These are phyloP conservation scores for Sarcomyxa edulis DNA, from an alignment of 768 basidiomycete genomes.

Conservation along the genomic window DNA sequence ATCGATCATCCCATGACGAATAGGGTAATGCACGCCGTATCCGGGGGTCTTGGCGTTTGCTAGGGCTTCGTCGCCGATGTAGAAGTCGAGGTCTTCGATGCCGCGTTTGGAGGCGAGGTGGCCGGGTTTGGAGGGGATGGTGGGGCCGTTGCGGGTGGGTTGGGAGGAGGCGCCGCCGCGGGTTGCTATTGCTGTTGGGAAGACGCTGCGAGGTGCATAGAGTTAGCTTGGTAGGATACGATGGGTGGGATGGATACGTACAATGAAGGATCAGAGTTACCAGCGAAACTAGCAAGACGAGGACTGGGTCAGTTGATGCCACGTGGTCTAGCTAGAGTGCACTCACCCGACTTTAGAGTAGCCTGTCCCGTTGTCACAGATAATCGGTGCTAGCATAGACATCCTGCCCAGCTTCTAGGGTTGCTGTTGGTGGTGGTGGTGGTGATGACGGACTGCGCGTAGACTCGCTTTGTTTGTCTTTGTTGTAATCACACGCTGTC, in stretches of 20 bases:
- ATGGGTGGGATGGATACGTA: constrained; percentile 19
- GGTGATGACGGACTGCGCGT: no score
- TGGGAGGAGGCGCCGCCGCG: constrained; percentile 59
- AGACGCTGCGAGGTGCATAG: constrained; percentile 54
- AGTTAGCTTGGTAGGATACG: constrained; percentile 5
- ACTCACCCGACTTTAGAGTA: constrained; percentile 94
- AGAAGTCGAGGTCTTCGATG: constrained; percentile 98
- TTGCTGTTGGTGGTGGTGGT: no score
- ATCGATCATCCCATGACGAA: constrained; percentile 95
- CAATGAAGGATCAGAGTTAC: constrained; percentile 99
- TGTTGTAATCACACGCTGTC: no score
- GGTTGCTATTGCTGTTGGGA: constrained; percentile 95
- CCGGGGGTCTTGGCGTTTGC: constrained; percentile 93
- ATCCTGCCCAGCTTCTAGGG: no score
- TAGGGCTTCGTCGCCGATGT: constrained; percentile 97
- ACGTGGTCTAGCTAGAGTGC: background rate
- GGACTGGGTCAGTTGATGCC: no score
- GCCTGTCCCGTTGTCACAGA: constrained; percentile 97
- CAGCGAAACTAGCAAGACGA: constrained; percentile 82
- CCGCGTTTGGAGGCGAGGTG: constrained; percentile 95
- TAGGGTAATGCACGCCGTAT: constrained; percentile 94
- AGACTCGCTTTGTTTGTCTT: no score
- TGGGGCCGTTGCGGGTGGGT: constrained; percentile 57
- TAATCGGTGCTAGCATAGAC: constrained; percentile 88
- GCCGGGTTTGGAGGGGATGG: constrained; percentile 80